phyloP scores from a whole-genome alignment of 1,284 basidiomycete species.

The Jaminaea rosea region DNA sequence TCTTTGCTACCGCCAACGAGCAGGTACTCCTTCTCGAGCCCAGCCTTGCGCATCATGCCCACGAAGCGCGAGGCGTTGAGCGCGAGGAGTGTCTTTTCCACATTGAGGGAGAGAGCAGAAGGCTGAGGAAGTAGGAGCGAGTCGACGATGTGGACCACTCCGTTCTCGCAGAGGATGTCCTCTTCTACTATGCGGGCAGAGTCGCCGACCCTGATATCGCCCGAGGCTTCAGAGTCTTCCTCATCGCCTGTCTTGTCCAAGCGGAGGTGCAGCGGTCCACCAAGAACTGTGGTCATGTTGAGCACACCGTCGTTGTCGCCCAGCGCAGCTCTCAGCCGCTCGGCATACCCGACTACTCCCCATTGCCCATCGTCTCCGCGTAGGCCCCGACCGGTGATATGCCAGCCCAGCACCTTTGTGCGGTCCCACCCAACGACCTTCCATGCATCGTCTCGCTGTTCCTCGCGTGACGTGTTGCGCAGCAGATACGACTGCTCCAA shows the following conservation, averaged over 20 bases:
- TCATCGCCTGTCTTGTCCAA: too few relatives aligned
- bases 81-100: conserved; percentile 82
- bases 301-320: conserved; percentile 1
- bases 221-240: background rate
- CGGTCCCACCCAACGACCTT: conserved; percentile 28
- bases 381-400: conserved; percentile 33
- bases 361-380: conserved; percentile 8
- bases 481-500: conserved; percentile 32
- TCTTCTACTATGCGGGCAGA: conserved; percentile 22
- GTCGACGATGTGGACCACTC: conserved; percentile 82
- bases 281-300: background rate
- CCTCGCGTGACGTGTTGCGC: background rate
- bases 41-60: conserved; percentile 65
- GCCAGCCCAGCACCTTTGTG: conserved; percentile 39
- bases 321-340: conserved; percentile 4
- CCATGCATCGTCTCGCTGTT: conserved; percentile 12
- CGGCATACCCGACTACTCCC: conserved; percentile 29
- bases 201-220: background rate
- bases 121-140: conserved; percentile 65
- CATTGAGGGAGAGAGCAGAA: conserved; percentile 67
- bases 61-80: conserved; percentile 87
- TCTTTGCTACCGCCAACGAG: too few relatives aligned
- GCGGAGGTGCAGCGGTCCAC: conserved; percentile 6
- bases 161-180: conserved; percentile 45
- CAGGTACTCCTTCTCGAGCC: conserved; percentile 52